Conservation (phyloP, 2,329 filamentous ascomycete genomes). For the Aureobasidium sp. region DNA sequence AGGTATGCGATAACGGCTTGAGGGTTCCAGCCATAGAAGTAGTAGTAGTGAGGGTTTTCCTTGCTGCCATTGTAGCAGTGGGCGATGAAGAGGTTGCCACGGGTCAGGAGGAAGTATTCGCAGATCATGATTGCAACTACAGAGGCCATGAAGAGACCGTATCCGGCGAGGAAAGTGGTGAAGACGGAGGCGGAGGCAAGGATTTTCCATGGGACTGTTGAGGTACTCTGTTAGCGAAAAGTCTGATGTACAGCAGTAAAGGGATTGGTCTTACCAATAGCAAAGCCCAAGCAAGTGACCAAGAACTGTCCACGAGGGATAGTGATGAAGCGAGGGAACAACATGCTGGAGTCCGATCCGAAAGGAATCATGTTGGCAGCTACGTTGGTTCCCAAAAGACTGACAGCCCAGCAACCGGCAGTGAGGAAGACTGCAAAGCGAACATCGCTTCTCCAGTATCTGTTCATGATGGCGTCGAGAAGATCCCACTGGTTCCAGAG, state of each 20-base stretch:
- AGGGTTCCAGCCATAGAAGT: constrained; percentile 50
- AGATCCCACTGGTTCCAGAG: constrained; percentile 32
- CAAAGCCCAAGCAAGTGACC: constrained; percentile 39
- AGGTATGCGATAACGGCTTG: constrained; percentile 50
- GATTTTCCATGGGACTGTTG: constrained; percentile 54
- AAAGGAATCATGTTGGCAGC: constrained; percentile 29
- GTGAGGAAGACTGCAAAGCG: constrained; percentile 36
- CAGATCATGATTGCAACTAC: constrained; percentile 55
- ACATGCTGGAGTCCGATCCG: constrained; percentile 27
- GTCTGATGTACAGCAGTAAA: background rate
- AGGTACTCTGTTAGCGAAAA: background rate
- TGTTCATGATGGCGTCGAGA: constrained; percentile 29
- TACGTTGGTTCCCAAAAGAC: constrained; percentile 34
- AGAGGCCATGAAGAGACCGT: constrained; percentile 42
- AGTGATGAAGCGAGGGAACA: constrained; percentile 48
- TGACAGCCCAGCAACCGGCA: constrained; percentile 32
- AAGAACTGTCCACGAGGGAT: constrained; percentile 30
- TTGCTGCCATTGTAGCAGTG: constrained; percentile 43
- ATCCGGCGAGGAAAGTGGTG: constrained; percentile 51
- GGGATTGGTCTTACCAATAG: constrained; percentile 38
- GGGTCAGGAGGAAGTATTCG: constrained; percentile 52
- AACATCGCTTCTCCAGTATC: constrained; percentile 28
- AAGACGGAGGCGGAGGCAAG: constrained; percentile 52
- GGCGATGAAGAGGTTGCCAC: constrained; percentile 29
- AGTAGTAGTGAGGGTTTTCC: constrained; percentile 44